phyloP scores from a whole-genome alignment of 805 yeast species.

The Lipomyces kockii region DNA sequence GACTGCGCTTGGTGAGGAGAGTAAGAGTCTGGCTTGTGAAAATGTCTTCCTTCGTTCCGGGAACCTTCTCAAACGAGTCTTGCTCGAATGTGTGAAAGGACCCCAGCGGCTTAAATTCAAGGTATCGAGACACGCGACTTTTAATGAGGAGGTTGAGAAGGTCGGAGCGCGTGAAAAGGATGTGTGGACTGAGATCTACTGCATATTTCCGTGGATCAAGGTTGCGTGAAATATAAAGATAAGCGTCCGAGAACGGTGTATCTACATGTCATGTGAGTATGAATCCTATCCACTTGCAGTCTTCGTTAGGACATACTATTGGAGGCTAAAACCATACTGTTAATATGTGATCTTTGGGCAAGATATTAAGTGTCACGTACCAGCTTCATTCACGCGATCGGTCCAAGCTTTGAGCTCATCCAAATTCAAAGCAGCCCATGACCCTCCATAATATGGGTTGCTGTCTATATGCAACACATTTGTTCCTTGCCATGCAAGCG shows the following conservation, averaged over 20 bases:
- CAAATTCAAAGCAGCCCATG: constrained; percentile 80
- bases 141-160: constrained; percentile 75
- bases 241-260: constrained; percentile 63
- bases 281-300: neutral
- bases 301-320: constrained; percentile 27
- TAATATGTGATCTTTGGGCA: constrained; percentile 19
- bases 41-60: constrained; percentile 88
- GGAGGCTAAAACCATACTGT: constrained; percentile 24
- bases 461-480: constrained; percentile 87
- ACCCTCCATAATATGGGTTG: constrained; percentile 86
- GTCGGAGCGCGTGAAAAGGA: constrained; percentile 90
- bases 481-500: constrained; percentile 98
- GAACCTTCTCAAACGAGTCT: constrained; percentile 83
- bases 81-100: constrained; percentile 94
- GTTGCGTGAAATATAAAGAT: constrained; percentile 74
- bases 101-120: constrained; percentile 88
- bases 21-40: constrained; percentile 85
- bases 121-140: constrained; percentile 84
- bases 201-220: constrained; percentile 77
- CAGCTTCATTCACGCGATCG: constrained; percentile 59
- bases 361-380: constrained; percentile 13
- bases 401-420: constrained; percentile 87
- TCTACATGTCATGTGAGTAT: constrained; percentile 1
- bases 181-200: constrained; percentile 82
- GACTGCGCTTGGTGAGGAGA: constrained; percentile 73